These are phyloP conservation scores for Miamiensis avidus DNA, from an alignment of 169 alveolate genomes.

Conservation along the genomic window DNA sequence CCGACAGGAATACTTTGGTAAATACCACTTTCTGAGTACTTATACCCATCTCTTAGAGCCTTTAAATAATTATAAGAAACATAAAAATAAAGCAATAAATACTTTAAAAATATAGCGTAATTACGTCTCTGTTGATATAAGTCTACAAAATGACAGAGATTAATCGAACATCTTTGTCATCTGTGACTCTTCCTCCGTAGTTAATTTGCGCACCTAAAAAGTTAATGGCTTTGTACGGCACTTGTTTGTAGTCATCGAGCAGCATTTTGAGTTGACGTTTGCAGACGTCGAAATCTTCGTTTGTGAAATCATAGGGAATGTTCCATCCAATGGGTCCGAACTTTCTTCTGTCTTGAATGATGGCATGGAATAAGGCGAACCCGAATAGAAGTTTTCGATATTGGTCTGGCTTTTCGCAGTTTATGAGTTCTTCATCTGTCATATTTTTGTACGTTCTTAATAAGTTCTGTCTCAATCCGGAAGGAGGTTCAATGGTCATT, in stretches of 20 bases:
- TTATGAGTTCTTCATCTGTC: constrained; percentile 85
- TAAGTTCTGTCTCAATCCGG: constrained; percentile 86
- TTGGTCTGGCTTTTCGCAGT: constrained; percentile 86
- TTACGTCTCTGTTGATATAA: constrained; percentile 66
- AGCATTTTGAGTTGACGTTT: constrained; percentile 85
- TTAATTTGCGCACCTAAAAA: constrained; percentile 90
- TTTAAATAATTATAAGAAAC: not conserved
- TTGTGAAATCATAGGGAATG: constrained; percentile 89
- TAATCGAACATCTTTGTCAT: constrained; percentile 90
- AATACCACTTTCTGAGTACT: constrained; percentile 87
- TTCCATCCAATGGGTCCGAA: constrained; percentile 92
- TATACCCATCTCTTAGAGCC: constrained; percentile 31
- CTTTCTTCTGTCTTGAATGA: constrained; percentile 91
- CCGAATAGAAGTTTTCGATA: constrained; percentile 90
- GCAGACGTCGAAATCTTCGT: constrained; percentile 89
- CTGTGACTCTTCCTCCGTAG: constrained; percentile 95
- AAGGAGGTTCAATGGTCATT: constrained; percentile 90
- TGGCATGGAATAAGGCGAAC: constrained; percentile 95
- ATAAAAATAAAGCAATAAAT: not conserved
- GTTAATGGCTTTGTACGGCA: constrained; percentile 92
- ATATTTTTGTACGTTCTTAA: constrained; percentile 79
- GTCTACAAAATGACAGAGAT: constrained; percentile 74
- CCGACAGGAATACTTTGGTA: constrained; percentile 90
- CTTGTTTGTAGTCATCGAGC: constrained; percentile 83
- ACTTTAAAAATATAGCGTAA: not conserved